A percentile compares a stretch with the other conserved stretches of the same genome.
phyloP scores from a whole-genome alignment of 768 basidiomycete species.

The Xanthoconium stramineum region DNA sequence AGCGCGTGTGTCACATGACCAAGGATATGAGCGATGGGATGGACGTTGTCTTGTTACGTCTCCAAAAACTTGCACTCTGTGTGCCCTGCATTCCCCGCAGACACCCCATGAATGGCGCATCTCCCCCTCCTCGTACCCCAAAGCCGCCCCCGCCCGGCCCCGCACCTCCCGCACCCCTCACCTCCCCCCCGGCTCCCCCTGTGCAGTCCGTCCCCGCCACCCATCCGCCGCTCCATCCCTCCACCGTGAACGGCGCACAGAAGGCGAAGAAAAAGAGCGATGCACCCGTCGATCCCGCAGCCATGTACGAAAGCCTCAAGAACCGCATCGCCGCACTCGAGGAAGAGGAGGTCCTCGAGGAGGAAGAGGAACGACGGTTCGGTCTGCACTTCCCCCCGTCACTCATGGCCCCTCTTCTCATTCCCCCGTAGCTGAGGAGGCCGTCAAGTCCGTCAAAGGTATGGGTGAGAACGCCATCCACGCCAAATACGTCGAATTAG shows the following conservation, averaged over 20 bases:
- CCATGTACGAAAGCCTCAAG: slow-evolving; percentile 87
- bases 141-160: slow-evolving; percentile 58
- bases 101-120: slow-evolving; percentile 46
- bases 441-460: slow-evolving; percentile 80
- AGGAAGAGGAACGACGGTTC: slow-evolving; percentile 79
- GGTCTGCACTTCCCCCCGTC: slow-evolving; percentile 45
- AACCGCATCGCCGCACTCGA: slow-evolving; percentile 86
- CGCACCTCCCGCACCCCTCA: slow-evolving; percentile 52
- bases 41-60: no score
- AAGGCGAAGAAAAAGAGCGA: slow-evolving; percentile 72
- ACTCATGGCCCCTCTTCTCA: slow-evolving; percentile 8
- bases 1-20: slow-evolving; percentile 19
- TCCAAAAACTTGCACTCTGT: slow-evolving; percentile 14
- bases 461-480: slow-evolving; percentile 82
- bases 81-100: slow-evolving; percentile 31
- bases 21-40: neutral
- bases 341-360: slow-evolving; percentile 82
- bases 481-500: slow-evolving; percentile 85
- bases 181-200: slow-evolving; percentile 39
- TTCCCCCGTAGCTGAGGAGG: slow-evolving; percentile 68
- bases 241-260: slow-evolving; percentile 30
- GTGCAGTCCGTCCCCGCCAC: slow-evolving; percentile 54
- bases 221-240: slow-evolving; percentile 31
- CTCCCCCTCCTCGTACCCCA: slow-evolving; percentile 31
- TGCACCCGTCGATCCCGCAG: slow-evolving; percentile 71